Evolutionary conservation across 1,139 yeast species (phyloP).

Genomic region (Pichia sp.): DNA sequence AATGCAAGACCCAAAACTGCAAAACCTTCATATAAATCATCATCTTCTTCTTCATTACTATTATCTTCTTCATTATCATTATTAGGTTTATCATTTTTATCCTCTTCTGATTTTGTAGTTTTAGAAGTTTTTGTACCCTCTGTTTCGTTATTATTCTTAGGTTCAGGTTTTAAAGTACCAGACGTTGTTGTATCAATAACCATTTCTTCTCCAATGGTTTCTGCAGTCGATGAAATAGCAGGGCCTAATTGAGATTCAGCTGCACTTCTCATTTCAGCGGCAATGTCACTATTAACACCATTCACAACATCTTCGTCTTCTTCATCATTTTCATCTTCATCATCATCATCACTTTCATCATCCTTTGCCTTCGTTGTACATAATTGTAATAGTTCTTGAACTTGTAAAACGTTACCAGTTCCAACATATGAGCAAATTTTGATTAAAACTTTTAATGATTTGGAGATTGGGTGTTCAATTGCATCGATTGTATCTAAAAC

Average conservation of each 20-base stretch:
- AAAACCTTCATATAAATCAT: constrained; percentile 71
- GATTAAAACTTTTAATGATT: constrained; percentile 82
- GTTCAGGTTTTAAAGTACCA: constrained; percentile 4
- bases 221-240: constrained; percentile 5
- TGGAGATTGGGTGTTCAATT: constrained; percentile 88
- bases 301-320: constrained; percentile 5
- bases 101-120: too few species aligned
- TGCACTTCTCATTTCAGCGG: constrained; percentile 5
- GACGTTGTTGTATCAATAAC: not conserved
- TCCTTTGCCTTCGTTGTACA: constrained; percentile 51
- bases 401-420: constrained; percentile 93
- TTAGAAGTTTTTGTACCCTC: too few species aligned
- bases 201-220: constrained; percentile 2
- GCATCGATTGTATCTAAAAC: constrained; percentile 92
- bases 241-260: constrained; percentile 9
- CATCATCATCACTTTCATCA: constrained; percentile 41
- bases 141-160: too few species aligned
- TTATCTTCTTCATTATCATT: constrained; percentile 24
- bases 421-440: constrained; percentile 96
- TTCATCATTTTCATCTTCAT: constrained; percentile 33
- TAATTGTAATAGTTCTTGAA: constrained; percentile 85
- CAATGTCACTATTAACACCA: constrained; percentile 9
- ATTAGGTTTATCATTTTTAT: too few species aligned
- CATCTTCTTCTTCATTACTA: constrained; percentile 32
- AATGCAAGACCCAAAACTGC: constrained; percentile 93